phyloP scores from a whole-genome alignment of 306 rosid genomes.

The Sicyos baderoa region DNA sequence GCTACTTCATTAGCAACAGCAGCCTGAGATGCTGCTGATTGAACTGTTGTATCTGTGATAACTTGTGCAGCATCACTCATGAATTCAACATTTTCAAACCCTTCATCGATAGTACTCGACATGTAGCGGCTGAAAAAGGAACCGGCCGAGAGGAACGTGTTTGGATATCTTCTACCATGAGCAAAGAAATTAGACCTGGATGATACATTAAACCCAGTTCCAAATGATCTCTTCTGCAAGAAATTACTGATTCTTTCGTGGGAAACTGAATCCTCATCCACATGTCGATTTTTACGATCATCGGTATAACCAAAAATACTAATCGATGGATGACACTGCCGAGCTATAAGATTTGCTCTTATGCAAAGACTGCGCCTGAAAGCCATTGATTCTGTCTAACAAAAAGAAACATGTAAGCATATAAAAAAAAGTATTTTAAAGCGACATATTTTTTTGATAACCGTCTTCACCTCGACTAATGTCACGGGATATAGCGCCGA shows the following conservation, averaged over 20 bases:
- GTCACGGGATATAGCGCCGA: no score
- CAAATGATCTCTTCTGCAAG: slow-evolving; percentile 45
- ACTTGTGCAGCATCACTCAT: slow-evolving; percentile 54
- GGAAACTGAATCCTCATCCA: slow-evolving; percentile 28
- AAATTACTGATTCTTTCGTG: slow-evolving; percentile 26
- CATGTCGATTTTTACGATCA: slow-evolving; percentile 26
- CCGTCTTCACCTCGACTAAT: no score
- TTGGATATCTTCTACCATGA: slow-evolving; percentile 28
- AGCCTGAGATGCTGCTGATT: slow-evolving; percentile 45
- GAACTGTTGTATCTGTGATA: slow-evolving; percentile 40
- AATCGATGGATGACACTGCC: slow-evolving; percentile 52
- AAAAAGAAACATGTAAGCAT: not conserved
- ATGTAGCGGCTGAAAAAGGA: slow-evolving; percentile 44
- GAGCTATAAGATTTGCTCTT: slow-evolving; percentile 44
- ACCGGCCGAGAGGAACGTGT: slow-evolving; percentile 31
- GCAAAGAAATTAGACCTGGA: slow-evolving; percentile 26
- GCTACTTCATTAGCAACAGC: slow-evolving; percentile 58
- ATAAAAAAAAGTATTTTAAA: no score
- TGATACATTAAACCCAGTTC: slow-evolving; percentile 31
- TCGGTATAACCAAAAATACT: slow-evolving; percentile 37
- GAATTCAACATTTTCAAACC: slow-evolving; percentile 41
- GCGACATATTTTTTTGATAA: no score
- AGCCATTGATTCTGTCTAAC: slow-evolving; percentile 45
- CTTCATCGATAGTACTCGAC: slow-evolving; percentile 55
- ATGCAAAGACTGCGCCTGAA: slow-evolving; percentile 58